These are phyloP conservation scores for Datura wrightii DNA, from an alignment of 257 asterid species.

Conservation along the genomic window DNA sequence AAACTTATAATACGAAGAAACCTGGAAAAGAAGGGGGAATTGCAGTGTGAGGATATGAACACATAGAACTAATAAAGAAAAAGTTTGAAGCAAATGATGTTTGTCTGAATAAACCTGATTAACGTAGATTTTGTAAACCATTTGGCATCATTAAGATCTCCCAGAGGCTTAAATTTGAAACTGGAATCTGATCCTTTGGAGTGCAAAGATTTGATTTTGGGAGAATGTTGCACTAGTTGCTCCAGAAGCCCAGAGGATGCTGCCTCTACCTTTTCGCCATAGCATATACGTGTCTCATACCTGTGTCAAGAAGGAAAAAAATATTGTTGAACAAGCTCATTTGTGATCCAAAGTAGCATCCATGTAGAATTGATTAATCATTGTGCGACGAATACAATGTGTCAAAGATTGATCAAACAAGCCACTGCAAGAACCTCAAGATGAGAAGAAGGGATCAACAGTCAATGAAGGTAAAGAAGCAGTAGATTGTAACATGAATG, in stretches of 20 bases:
- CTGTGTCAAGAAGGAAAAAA: constrained; percentile 45
- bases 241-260: constrained; percentile 77
- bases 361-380: not conserved
- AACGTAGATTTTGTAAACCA: constrained; percentile 88
- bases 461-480: not conserved
- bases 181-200: constrained; percentile 59
- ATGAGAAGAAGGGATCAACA: not conserved
- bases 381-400: not conserved
- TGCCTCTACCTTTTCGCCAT: constrained; percentile 54
- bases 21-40: constrained; percentile 46
- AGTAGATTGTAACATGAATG: not conserved
- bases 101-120: constrained; percentile 51
- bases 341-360: not conserved
- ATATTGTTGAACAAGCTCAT: constrained; percentile 28
- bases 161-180: constrained; percentile 61
- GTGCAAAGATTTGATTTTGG: constrained; percentile 59
- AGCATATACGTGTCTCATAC: constrained; percentile 68
- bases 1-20: constrained; percentile 74
- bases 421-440: not conserved
- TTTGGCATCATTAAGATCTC: constrained; percentile 45
- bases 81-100: not conserved
- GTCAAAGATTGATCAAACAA: not conserved
- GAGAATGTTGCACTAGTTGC: constrained; percentile 70
- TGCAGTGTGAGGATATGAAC: constrained; percentile 26
- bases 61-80: not conserved